Evolutionary conservation across 192 early-diverging fungal genomes (phyloP).

Genomic region (Oehlia diaphana): DNA sequence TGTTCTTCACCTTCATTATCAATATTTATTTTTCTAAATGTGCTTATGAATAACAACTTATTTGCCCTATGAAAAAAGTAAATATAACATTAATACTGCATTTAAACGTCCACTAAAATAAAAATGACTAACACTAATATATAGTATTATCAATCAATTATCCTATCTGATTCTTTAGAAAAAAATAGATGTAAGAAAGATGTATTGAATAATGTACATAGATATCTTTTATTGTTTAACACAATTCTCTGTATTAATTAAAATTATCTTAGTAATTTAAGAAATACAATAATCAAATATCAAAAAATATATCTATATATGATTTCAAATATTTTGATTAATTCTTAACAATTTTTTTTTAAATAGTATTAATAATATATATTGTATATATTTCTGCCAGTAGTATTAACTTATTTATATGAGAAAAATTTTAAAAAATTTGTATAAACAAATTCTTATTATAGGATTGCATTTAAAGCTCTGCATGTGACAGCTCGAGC

Average conservation of each 20-base stretch:
- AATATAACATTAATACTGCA: background rate
- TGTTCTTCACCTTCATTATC: background rate
- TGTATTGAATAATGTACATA: slow-evolving; percentile 16
- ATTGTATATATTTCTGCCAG: too few relatives aligned
- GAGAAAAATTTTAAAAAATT: too few relatives aligned
- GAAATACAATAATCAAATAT: slow-evolving; percentile 9
- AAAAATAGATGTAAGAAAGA: slow-evolving; percentile 16
- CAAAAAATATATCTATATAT: background rate
- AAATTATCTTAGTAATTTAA: slow-evolving; percentile 12
- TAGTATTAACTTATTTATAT: too few relatives aligned
- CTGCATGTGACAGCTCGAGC: too few relatives aligned
- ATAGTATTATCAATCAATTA: slow-evolving; percentile 9
- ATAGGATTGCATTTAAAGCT: too few relatives aligned
- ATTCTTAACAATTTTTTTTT: background rate
- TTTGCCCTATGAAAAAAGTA: slow-evolving; percentile 8
- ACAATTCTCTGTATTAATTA: slow-evolving; percentile 12
- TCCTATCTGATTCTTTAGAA: background rate
- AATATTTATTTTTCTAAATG: background rate
- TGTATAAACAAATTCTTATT: too few relatives aligned
- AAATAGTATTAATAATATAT: too few relatives aligned
- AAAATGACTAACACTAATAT: too few relatives aligned
- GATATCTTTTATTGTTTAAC: slow-evolving; percentile 13
- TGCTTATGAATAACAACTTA: background rate
- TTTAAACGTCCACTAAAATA: background rate
- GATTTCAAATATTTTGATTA: background rate